Evolutionary conservation across 352 stramenopile species (phyloP), one percentile per base, ranked within the genome.

Genomic region (Phytopythium kandeliae): DNA sequence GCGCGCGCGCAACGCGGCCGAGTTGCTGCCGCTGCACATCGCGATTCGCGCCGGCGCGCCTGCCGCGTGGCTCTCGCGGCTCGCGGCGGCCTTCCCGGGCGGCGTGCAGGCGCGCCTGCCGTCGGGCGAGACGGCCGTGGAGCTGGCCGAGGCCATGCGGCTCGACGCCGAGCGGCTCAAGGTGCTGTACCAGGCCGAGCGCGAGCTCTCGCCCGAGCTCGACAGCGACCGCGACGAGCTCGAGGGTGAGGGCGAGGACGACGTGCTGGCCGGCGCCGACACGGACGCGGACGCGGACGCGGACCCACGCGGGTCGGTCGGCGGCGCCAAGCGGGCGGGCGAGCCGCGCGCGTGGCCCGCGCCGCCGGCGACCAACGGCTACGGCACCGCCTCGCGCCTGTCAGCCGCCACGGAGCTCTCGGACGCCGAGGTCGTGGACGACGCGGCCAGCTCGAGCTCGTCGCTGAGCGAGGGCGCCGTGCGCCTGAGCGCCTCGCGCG

Each of bases 21-120:
- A 78, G 25, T 57, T 89, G 43, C 55, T 93, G 42, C 82, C 82
- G 36, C 52, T 93, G 28, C 82, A 93, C 53, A 93, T 93, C 42
- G 82, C 82, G 16, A 91, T 93, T 45, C 71, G 79, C 26, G 74
- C 81, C 3, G 34, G 63, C 2, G 67, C 78, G 21, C 58, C 71
- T 25, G 48, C 68, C 2, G 63, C 62, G n/a, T 80, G 65, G 63
- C 65, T 92, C 16, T 60, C 71, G 4, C 66, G 71, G 26, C 58
- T 92, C 21, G 51, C 89, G 15, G 56, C 63, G 2, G 71, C 63
- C 24, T 89, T 85, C 51, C 78, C 81, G 17, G 55, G 74, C 10
- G 70, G 69, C 0, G 64, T 89, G 42, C 60, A 55, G 37, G 74
- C 72, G 34, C 54, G 51, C 33, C 78, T 72, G 1, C 73, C 77